A percentile compares a stretch with the other conserved stretches of the same genome.
phyloP scores from a whole-genome alignment of 768 basidiomycete genomes.

The Tulasnella sp. region DNA sequence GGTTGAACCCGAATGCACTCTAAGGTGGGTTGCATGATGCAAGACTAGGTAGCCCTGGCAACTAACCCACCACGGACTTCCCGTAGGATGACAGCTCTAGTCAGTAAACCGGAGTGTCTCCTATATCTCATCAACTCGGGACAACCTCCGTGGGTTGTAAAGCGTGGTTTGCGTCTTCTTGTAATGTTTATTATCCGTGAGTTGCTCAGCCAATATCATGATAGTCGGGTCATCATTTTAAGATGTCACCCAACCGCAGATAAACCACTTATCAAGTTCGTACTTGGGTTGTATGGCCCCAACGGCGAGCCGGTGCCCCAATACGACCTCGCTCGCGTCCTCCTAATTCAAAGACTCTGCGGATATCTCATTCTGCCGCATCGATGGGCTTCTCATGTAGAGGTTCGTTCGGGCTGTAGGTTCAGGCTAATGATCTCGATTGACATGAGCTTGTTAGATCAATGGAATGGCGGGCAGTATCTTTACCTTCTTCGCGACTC shows the following conservation, averaged over 20 bases:
- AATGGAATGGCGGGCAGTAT: slow-evolving; percentile 34
- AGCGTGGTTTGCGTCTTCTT: slow-evolving; percentile 44
- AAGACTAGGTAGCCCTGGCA: not conserved
- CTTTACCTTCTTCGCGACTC: slow-evolving; percentile 37
- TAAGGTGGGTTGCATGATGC: not conserved
- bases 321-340: slow-evolving; percentile 22
- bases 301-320: not conserved
- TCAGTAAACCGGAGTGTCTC: not conserved
- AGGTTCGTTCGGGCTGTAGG: not conserved
- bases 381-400: not conserved
- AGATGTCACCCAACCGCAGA: not conserved
- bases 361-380: slow-evolving; percentile 39
- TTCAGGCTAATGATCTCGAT: not conserved
- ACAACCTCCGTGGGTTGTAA: slow-evolving; percentile 43
- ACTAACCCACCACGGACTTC: not conserved
- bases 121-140: not conserved
- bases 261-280: not conserved
- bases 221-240: not conserved
- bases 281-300: not conserved
- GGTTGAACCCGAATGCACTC: not conserved
- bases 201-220: not conserved
- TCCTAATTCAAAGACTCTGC: slow-evolving; percentile 45
- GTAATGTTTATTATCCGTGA: slow-evolving; percentile 33
- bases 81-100: not conserved
- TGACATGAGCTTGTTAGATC: not conserved